phyloP scores from a whole-genome alignment of 306 rosid genomes.

The Rubus parviflorus region DNA sequence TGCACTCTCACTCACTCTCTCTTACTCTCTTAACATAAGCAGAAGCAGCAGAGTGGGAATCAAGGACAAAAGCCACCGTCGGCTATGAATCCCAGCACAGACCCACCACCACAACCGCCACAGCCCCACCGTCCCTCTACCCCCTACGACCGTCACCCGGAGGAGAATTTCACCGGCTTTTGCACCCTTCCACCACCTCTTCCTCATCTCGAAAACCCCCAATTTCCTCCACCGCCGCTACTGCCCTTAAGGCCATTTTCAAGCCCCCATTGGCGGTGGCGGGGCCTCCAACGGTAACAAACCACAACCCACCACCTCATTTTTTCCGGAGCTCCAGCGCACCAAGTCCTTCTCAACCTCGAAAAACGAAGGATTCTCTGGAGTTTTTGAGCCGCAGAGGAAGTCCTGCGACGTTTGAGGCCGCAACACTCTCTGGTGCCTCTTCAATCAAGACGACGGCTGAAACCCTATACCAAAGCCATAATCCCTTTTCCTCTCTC shows the following conservation, averaged over 20 bases:
- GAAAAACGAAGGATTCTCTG: conserved; percentile 81
- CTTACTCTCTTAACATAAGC: conserved; percentile 61
- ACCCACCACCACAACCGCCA: conserved; percentile 38
- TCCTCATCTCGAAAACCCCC: conserved; percentile 64
- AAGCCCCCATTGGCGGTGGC: conserved; percentile 46
- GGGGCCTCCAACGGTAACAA: conserved; percentile 16
- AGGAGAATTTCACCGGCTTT: conserved; percentile 87
- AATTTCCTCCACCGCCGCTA: conserved; percentile 82
- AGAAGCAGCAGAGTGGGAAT: conserved; percentile 37
- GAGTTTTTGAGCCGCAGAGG: conserved; percentile 86
- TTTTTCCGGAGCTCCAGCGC: conserved; percentile 89
- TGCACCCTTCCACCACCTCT: conserved; percentile 64
- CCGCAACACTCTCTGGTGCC: conserved; percentile 68
- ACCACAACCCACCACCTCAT: conserved; percentile 47
- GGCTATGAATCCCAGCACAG: conserved; percentile 81
- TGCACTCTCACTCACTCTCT: not conserved
- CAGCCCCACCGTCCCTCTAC: conserved; percentile 71
- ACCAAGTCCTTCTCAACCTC: conserved; percentile 95
- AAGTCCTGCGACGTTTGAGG: conserved; percentile 92
- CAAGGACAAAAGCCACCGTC: conserved; percentile 29
- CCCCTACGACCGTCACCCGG: conserved; percentile 82
- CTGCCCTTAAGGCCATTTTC: conserved; percentile 90
- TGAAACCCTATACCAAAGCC: too few relatives aligned
- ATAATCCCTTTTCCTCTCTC: too few relatives aligned
- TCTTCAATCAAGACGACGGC: conserved; percentile 74